Conservation (phyloP, 306 rosid species). For the Vachellia pachyceras region DNA sequence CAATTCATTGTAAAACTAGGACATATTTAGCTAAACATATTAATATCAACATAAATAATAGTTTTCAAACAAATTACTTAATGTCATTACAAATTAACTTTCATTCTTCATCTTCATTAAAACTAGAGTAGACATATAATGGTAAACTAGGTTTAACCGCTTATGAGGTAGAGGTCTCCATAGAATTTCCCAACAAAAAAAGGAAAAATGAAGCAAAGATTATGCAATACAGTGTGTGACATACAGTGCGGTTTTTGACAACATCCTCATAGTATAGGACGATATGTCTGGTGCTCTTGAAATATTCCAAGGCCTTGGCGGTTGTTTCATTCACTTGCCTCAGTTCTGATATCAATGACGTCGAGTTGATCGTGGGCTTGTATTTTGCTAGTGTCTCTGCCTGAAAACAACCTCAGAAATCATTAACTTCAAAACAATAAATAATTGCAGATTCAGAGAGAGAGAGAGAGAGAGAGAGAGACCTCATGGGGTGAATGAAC, state of each 20-base stretch:
- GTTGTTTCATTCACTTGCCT: slow-evolving; percentile 77
- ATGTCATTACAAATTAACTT: neutral
- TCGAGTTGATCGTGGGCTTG: slow-evolving; percentile 82
- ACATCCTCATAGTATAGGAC: slow-evolving; percentile 86
- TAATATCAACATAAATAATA: neutral
- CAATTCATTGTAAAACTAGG: slow-evolving; percentile 7
- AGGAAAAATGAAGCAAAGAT: slow-evolving; percentile 23
- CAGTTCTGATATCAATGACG: slow-evolving; percentile 63
- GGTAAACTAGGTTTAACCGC: neutral
- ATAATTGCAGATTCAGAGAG: neutral
- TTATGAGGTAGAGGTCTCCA: slow-evolving; percentile 2
- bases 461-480: slow-evolving; percentile 41
- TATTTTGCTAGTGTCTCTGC: slow-evolving; percentile 89
- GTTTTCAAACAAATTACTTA: neutral
- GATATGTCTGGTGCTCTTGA: slow-evolving; percentile 86
- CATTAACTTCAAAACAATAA: slow-evolving; percentile 3
- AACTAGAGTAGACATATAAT: neutral
- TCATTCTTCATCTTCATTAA: neutral
- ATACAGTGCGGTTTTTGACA: slow-evolving; percentile 80
- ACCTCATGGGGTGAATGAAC: slow-evolving; percentile 93
- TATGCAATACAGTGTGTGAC: slow-evolving; percentile 32
- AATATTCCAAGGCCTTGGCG: slow-evolving; percentile 82
- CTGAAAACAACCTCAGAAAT: slow-evolving; percentile 59
- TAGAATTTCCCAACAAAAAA: neutral
- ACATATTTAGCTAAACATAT: neutral